Evolutionary conservation across 371 early-diverging fungal species (phyloP), one percentile per base, ranked within the genome.

Genomic region (Zychaea mexicana): DNA sequence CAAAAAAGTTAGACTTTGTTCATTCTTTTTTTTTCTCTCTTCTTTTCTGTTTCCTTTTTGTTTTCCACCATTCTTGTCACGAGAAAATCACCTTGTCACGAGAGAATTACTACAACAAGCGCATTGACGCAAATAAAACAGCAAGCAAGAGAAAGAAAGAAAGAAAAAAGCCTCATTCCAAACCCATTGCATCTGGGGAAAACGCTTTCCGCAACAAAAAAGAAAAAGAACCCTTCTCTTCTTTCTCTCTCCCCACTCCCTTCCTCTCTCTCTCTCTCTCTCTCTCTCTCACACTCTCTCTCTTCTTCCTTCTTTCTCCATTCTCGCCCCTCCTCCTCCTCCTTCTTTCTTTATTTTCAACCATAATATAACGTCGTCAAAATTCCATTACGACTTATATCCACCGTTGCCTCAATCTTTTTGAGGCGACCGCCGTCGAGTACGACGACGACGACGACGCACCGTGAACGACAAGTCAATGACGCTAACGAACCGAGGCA

Each of bases 351-450:
- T n/a, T n/a, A n/a, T n/a, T n/a, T n/a, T 8, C 15, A 36, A 36
- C 36, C 56, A 56, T 32, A 28, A 15, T 49, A 24, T 19, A 52
- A 58, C 59, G 45, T 45, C 59, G 59, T 58, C 65, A 69, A 60
- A 63, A 76, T 76, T 73, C 76, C 76, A 31, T 61, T 76, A 52
- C 69, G 69, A 65, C 65, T 73, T 21, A 60, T 77, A 49, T 66
- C 74, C 10, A 67, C 64, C 30, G 52, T 77, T 64, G 73, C 71
- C 45, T 60, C 74, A 9, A 62, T 65, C 36, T 65, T 73, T 39
- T 36, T 77, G 52, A 71, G 67, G 61, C 68, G 70, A 28, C 59
- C 67, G 21, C 49, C 21, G 36, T 62, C 60, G 19, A 39, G 13
- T 30, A n/a, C n/a, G n/a, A n/a, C n/a, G n/a, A n/a, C n/a, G n/a